These are phyloP conservation scores for Aspergillus egyptiacus DNA, from an alignment of 495 filamentous ascomycete genomes.

Conservation along the genomic window DNA sequence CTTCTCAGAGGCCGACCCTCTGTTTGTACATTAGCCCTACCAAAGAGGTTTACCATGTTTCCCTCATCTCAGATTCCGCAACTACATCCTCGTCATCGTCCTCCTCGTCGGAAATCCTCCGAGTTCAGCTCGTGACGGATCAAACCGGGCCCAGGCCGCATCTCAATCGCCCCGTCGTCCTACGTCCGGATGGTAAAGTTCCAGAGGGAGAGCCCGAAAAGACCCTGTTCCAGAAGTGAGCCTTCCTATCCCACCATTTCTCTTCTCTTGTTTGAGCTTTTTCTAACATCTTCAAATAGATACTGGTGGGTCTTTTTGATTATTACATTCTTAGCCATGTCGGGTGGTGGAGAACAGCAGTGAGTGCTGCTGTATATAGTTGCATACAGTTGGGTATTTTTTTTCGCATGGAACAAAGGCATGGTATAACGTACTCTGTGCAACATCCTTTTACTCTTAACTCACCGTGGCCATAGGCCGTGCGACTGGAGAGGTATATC, in stretches of 20 bases:
- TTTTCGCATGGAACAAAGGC: no score
- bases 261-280: not conserved
- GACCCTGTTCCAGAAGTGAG: conserved; percentile 44
- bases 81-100: not conserved
- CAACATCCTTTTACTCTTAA: no score
- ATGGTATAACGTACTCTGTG: no score
- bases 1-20: conserved; percentile 22
- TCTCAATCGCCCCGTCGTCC: conserved; percentile 38
- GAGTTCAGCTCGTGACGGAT: conserved; percentile 26
- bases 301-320: conserved; percentile 47
- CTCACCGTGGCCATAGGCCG: no score
- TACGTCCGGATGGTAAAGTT: conserved; percentile 34
- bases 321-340: conserved; percentile 37
- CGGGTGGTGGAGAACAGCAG: conserved; percentile 36
- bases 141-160: conserved; percentile 31
- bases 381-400: not conserved
- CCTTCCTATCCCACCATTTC: conserved; percentile 1
- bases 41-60: conserved; percentile 37
- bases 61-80: conserved; percentile 15
- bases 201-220: conserved; percentile 36
- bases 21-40: conserved; percentile 33
- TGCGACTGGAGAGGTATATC: no score
- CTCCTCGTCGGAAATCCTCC: conserved; percentile 8
- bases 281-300: conserved; percentile 19
- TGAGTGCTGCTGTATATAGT: not conserved